Evolutionary conservation across 192 early-diverging fungal genomes (phyloP).

Genomic region (Pecoramyces ruminantium): DNA sequence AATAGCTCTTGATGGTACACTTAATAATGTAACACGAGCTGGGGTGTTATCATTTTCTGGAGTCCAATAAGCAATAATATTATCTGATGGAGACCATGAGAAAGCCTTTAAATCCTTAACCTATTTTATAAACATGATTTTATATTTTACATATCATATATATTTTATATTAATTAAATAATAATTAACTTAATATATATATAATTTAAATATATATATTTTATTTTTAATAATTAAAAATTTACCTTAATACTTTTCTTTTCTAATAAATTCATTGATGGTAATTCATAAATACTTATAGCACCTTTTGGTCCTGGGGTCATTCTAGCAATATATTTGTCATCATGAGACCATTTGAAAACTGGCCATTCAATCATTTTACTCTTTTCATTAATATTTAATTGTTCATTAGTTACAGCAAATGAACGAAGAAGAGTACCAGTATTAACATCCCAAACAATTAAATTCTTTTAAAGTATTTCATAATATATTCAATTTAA

Average conservation of each 20-base stretch:
- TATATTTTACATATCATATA: too few species aligned
- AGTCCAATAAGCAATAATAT: slow-evolving; percentile 86
- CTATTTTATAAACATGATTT: slow-evolving; percentile 8
- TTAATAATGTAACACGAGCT: slow-evolving; percentile 82
- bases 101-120: slow-evolving; percentile 28
- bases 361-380: slow-evolving; percentile 67
- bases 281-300: slow-evolving; percentile 84
- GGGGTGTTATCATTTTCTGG: slow-evolving; percentile 89
- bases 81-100: slow-evolving; percentile 32
- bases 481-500: too few species aligned
- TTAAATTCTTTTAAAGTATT: slow-evolving; percentile 17
- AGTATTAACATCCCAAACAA: slow-evolving; percentile 80
- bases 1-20: slow-evolving; percentile 66
- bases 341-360: slow-evolving; percentile 92
- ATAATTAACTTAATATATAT: too few species aligned
- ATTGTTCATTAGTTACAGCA: slow-evolving; percentile 17
- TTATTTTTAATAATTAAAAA: too few species aligned
- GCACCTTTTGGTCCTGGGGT: slow-evolving; percentile 38
- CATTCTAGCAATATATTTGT: slow-evolving; percentile 85
- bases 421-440: slow-evolving; percentile 82
- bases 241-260: slow-evolving; percentile 84
- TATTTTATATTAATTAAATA: slow-evolving; percentile 63
- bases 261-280: slow-evolving; percentile 78
- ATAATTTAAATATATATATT: too few species aligned
- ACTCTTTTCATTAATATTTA: slow-evolving; percentile 2